Evolutionary conservation across 768 basidiomycete species (phyloP), one percentile per base, ranked within the genome.

Genomic region (Artomyces pyxidatus): DNA sequence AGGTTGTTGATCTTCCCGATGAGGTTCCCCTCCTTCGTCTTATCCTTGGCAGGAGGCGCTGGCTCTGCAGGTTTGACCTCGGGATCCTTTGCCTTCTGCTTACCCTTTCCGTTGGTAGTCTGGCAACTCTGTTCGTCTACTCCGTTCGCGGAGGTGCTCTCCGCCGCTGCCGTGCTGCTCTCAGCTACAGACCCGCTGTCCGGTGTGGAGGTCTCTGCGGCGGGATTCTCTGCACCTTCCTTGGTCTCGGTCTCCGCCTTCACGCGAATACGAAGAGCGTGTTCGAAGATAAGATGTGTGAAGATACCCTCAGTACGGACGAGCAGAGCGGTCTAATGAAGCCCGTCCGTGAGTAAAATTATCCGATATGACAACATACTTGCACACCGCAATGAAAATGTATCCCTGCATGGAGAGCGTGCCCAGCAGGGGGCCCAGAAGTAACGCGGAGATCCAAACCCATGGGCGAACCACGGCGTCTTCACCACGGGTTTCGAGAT

Each of bases 1-100:
- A 88, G 65, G 48, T 87, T 89, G 62, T 84, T 89, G 61, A 90
- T 81, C 60, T 79, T 85, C 9, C 88, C 87, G 32, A 80, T 75
- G 17, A 86, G 63, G 58, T 83, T 81, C 6, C 65, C 66, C 10
- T 64, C 59, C 29, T 50, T 45, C 3, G 40, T 38, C 23, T 21
- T 7, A 17, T 19, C 43, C 27, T 21, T 27, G 17, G 19, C 19
- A 19, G 23, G 19, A 8, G 12, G 5, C 10, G 27, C 25, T 9
- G 28, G 27, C 41, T 38, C 43, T n/a, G n/a, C n/a, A n/a, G n/a
- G n/a, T n/a, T n/a, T 32, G 8, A 8, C 30, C 30, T 8, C 30
- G 30, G 30, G 30, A 32, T 32, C 30, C 6, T 8, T 32, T 32
- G 42, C 8, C 25, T 12, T 26, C n/a, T n/a, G n/a, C n/a, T n/a